A percentile compares a stretch with the other conserved stretches of the same genome.
These are phyloP conservation scores for Saccharomycopsis fibuligera DNA, from an alignment of 805 yeast species.

Conservation along the genomic window DNA sequence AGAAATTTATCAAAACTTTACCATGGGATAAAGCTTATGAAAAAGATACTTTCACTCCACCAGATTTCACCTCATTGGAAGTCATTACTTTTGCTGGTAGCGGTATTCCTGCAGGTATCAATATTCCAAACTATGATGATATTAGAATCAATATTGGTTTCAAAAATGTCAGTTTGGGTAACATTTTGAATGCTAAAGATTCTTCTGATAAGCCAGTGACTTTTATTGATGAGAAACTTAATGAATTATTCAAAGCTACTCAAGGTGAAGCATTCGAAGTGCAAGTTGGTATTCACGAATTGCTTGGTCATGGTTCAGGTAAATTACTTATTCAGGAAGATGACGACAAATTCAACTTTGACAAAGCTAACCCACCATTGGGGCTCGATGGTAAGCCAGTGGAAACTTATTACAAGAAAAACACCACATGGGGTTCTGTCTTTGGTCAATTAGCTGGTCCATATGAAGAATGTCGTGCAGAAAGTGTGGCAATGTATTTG, in stretches of 20 bases:
- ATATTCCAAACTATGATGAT: conserved; percentile 89
- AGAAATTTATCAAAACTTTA: conserved; percentile 52
- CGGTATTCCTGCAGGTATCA: conserved; percentile 90
- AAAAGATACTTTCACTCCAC: conserved; percentile 82
- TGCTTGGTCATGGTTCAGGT: conserved; percentile 89
- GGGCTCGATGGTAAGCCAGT: conserved; percentile 58
- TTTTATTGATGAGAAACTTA: conserved; percentile 49
- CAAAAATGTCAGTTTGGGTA: conserved; percentile 85
- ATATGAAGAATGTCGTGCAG: conserved; percentile 91
- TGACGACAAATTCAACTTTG: conserved; percentile 67
- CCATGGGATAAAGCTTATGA: conserved; percentile 79
- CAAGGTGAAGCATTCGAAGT: conserved; percentile 83
- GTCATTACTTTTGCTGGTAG: conserved; percentile 85
- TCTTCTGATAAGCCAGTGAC: conserved; percentile 62
- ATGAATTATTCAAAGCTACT: conserved; percentile 58
- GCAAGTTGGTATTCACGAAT: conserved; percentile 89
- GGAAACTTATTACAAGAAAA: conserved; percentile 63
- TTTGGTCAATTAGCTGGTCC: conserved; percentile 76
- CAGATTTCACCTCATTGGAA: conserved; percentile 87
- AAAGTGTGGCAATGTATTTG: conserved; percentile 77
- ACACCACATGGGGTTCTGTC: conserved; percentile 86
- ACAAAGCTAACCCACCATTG: conserved; percentile 52
- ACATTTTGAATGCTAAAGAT: conserved; percentile 71
- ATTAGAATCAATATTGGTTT: conserved; percentile 79
- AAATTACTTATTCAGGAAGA: conserved; percentile 59